phyloP scores from a whole-genome alignment of 148 eudicot species.

The Rheum nobile region DNA sequence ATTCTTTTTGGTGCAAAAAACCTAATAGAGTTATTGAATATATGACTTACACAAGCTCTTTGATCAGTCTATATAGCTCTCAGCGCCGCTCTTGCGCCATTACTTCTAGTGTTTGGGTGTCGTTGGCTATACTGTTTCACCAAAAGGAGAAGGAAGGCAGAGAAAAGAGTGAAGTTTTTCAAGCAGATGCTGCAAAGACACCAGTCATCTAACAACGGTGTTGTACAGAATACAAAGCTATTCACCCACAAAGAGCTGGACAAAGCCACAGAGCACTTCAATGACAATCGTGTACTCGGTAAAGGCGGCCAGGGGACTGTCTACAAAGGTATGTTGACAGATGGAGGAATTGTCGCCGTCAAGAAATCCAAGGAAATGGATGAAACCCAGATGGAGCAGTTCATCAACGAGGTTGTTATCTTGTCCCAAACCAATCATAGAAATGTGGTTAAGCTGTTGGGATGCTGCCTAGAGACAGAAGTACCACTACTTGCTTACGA shows the following conservation, averaged over 20 bases:
- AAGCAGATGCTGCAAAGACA: background rate
- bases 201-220: background rate
- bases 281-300: background rate
- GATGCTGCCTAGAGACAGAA: constrained; percentile 24
- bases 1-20: background rate
- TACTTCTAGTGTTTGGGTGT: background rate
- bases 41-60: background rate
- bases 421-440: constrained; percentile 13
- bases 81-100: background rate
- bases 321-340: background rate
- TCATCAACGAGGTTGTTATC: constrained; percentile 5
- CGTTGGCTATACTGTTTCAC: background rate
- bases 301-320: background rate
- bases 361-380: background rate
- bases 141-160: background rate
- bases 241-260: background rate
- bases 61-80: background rate
- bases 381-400: constrained; percentile 1
- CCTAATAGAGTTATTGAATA: background rate
- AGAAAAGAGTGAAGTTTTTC: background rate
- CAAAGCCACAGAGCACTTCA: constrained; percentile 2
- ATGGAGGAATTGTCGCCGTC: background rate
- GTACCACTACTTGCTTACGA: constrained; percentile 17
- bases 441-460: constrained; percentile 15
- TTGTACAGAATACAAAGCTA: background rate